Evolutionary conservation across 352 stramenopile species (phyloP).

Genomic region (Phytophthora uliginosa): DNA sequence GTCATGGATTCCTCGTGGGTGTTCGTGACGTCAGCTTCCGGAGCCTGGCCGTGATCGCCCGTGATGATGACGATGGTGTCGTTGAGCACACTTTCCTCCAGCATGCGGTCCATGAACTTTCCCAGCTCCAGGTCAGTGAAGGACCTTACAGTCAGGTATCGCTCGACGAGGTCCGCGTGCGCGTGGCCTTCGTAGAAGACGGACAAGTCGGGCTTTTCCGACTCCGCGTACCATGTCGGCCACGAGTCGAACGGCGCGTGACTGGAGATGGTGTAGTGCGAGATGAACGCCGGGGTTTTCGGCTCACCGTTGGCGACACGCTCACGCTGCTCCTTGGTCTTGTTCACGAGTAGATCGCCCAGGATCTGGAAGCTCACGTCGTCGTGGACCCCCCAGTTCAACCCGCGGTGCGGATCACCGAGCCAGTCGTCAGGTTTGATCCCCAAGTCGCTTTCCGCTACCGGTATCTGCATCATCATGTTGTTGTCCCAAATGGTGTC

Average conservation of each 20-base stretch:
- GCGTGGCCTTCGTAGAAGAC: slow-evolving; percentile 36
- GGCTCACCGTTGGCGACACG: slow-evolving; percentile 28
- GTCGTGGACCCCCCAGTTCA: slow-evolving; percentile 62
- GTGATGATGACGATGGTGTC: slow-evolving; percentile 66
- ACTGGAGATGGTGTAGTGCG: slow-evolving; percentile 72
- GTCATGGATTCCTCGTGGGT: slow-evolving; percentile 44
- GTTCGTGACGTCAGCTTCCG: slow-evolving; percentile 51
- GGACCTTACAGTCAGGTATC: slow-evolving; percentile 56
- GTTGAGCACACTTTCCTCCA: slow-evolving; percentile 49
- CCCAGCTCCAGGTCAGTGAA: slow-evolving; percentile 59
- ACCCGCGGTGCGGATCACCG: slow-evolving; percentile 19
- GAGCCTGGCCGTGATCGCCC: slow-evolving; percentile 60
- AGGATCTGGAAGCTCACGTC: slow-evolving; percentile 58
- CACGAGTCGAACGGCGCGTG: slow-evolving; percentile 52
- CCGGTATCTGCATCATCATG: slow-evolving; percentile 52
- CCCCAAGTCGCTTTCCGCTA: slow-evolving; percentile 37
- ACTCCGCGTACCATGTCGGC: slow-evolving; percentile 48
- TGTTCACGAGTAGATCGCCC: slow-evolving; percentile 56
- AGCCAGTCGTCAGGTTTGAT: slow-evolving; percentile 51
- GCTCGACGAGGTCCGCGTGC: slow-evolving; percentile 33
- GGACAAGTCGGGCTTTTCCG: slow-evolving; percentile 49
- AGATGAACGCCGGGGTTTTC: slow-evolving; percentile 59
- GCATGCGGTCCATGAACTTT: slow-evolving; percentile 65
- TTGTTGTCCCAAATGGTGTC: slow-evolving; percentile 47
- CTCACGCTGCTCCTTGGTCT: slow-evolving; percentile 42